Conservation (phyloP, 345 rosid genomes). For the Lepidium africanum region DNA sequence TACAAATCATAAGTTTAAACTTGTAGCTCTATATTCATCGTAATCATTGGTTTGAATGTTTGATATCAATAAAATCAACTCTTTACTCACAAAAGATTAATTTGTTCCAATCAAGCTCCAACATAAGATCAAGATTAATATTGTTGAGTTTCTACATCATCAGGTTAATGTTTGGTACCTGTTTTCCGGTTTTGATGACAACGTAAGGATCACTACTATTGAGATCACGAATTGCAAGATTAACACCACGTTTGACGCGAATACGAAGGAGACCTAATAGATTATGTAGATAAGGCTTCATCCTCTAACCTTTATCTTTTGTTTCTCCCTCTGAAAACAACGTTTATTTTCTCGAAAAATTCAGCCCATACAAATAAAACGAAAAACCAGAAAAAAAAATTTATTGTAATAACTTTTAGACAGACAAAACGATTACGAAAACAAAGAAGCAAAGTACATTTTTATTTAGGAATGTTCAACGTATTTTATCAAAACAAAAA, state of each 20-base stretch:
- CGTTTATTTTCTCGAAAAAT: background rate
- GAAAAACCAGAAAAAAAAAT: no score
- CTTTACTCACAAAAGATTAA: no score
- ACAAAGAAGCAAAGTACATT: background rate
- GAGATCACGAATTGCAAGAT: constrained; percentile 88
- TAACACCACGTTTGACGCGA: constrained; percentile 63
- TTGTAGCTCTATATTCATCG: no score
- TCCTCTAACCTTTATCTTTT: background rate
- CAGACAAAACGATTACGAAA: background rate
- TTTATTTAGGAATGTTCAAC: background rate
- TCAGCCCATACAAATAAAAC: no score
- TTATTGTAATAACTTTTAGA: background rate
- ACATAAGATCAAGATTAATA: no score
- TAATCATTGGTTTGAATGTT: no score
- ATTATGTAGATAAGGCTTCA: constrained; percentile 34
- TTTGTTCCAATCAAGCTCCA: no score
- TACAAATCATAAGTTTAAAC: no score
- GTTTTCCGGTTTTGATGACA: constrained; percentile 65
- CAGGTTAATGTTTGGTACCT: constrained; percentile 31
- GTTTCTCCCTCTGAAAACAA: background rate
- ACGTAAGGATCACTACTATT: constrained; percentile 88
- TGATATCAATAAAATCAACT: no score
- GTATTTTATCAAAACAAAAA: no score
- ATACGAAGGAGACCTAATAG: constrained; percentile 70
- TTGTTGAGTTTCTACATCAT: no score